Evolutionary conservation across 495 filamentous ascomycete species (phyloP).

Genomic region (Penicillium goetzii): DNA sequence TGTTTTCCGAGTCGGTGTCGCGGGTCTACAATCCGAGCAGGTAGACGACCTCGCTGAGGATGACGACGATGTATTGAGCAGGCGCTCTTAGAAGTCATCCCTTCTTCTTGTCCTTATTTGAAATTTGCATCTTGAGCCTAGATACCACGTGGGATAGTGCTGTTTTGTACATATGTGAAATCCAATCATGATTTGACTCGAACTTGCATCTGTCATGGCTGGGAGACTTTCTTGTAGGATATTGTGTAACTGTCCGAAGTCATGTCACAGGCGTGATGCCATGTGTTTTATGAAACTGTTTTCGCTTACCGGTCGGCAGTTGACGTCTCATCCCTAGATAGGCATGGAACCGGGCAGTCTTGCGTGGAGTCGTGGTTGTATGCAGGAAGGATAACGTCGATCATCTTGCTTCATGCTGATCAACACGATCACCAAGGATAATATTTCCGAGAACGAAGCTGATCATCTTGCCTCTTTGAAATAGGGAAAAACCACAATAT

Average conservation of each 20-base stretch:
- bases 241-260: background rate
- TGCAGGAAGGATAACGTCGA: background rate
- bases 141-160: slow-evolving; percentile 31
- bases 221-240: background rate
- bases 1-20: slow-evolving; percentile 57
- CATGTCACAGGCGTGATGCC: background rate
- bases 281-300: background rate
- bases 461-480: background rate
- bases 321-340: background rate
- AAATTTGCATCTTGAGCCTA: slow-evolving; percentile 24
- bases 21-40: slow-evolving; percentile 38
- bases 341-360: background rate
- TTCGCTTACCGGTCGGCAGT: background rate
- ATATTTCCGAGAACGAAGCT: background rate
- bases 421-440: background rate
- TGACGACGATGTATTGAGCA: slow-evolving; percentile 36
- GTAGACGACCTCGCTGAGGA: slow-evolving; percentile 39
- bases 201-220: background rate
- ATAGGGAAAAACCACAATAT: background rate
- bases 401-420: background rate
- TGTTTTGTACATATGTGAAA: slow-evolving; percentile 19
- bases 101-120: slow-evolving; percentile 6
- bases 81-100: slow-evolving; percentile 21
- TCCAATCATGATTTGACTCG: background rate
- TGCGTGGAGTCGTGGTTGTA: background rate